Percentiles rank a stretch among this genome's conserved stretches.
phyloP scores from a whole-genome alignment of 2,329 filamentous ascomycete species.

The Stromatinia cepivora region DNA sequence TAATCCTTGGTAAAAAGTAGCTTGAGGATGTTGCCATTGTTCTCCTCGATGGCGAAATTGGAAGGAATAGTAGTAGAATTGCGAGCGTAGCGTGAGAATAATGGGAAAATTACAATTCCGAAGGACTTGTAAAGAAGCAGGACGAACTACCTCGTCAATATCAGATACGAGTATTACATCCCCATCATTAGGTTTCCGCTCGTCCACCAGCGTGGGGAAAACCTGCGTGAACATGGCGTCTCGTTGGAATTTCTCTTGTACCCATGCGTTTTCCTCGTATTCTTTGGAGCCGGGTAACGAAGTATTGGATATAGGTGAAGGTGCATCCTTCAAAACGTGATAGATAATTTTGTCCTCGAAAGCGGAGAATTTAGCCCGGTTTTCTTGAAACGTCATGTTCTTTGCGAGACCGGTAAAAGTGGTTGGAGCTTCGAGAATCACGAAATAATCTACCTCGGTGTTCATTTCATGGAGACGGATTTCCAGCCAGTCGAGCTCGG shows the following conservation, averaged over 20 bases:
- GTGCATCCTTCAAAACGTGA: slow-evolving; percentile 50
- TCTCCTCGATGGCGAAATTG: slow-evolving; percentile 42
- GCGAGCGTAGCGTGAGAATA: slow-evolving; percentile 40
- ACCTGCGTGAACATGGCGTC: slow-evolving; percentile 59
- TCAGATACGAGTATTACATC: slow-evolving; percentile 49
- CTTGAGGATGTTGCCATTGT: slow-evolving; percentile 49
- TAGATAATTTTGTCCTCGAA: slow-evolving; percentile 63
- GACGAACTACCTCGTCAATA: slow-evolving; percentile 48
- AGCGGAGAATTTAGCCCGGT: slow-evolving; percentile 51
- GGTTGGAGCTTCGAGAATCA: slow-evolving; percentile 59
- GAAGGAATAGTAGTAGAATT: slow-evolving; percentile 45
- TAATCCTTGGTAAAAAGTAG: slow-evolving; percentile 44
- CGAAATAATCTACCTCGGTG: slow-evolving; percentile 62
- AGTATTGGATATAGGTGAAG: neutral
- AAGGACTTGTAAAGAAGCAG: slow-evolving; percentile 41
- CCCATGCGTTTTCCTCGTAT: slow-evolving; percentile 47
- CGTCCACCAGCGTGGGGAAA: slow-evolving; percentile 43
- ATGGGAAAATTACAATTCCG: slow-evolving; percentile 43
- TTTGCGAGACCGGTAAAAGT: slow-evolving; percentile 60
- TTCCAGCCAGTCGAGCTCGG: slow-evolving; percentile 65
- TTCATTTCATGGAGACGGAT: slow-evolving; percentile 61
- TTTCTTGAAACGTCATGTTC: slow-evolving; percentile 53
- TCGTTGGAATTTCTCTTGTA: slow-evolving; percentile 53
- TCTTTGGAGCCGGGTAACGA: slow-evolving; percentile 32
- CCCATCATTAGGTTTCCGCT: slow-evolving; percentile 36